Base-by-base conservation (phyloP, 441 rosid species). In the Gossypium schwendimanii region DNA sequence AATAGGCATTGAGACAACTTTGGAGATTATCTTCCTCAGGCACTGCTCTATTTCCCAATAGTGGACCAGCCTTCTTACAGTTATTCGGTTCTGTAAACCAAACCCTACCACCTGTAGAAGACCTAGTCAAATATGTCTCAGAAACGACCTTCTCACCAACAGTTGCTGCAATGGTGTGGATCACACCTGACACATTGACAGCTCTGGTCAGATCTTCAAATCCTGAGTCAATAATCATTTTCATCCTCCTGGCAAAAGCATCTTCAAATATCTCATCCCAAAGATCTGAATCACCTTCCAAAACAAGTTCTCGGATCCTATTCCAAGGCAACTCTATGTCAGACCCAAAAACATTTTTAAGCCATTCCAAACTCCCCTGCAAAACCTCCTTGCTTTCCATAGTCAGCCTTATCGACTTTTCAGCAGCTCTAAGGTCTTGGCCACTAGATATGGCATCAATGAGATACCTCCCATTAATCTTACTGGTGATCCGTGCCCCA, bases 261-360 rank as follows among this genome's bases (percentile, higher is more conserved):
- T 86, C 91, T 81, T 93, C 98, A 73, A 95, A 95, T 71, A 95
- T 91, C 87, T 93, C 97, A 85, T 93, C 91, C 99, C 99, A 93
- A 69, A 93, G 88, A 82, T 95, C 93, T 26, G 87, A 89, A 77
- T 91, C 95, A 68, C 87, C 98, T 72, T 87, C 90, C 73, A 95
- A 72, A 75, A 95, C 98, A 73, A 95, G 91, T 80, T 95, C 99
- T 21, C 91, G 80, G 55, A 88, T 91, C 79, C 97, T 89, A 80
- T 91, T 90, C 99, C 99, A 95, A 8, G 98, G 99, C 78, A 89
- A 80, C 87, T 90, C 96, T 14, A 95, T 85, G 84, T 95, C 99
- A 50, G 97, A 95, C 55, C 99, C 98, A 33, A 95, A 95, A 58
- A 93, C 98, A 72, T 81, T 82, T 84, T 82, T 89, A 72, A 95